These are phyloP conservation scores for Penicillium psychrofluorescens DNA, from an alignment of 495 filamentous ascomycete genomes.

Conservation along the genomic window DNA sequence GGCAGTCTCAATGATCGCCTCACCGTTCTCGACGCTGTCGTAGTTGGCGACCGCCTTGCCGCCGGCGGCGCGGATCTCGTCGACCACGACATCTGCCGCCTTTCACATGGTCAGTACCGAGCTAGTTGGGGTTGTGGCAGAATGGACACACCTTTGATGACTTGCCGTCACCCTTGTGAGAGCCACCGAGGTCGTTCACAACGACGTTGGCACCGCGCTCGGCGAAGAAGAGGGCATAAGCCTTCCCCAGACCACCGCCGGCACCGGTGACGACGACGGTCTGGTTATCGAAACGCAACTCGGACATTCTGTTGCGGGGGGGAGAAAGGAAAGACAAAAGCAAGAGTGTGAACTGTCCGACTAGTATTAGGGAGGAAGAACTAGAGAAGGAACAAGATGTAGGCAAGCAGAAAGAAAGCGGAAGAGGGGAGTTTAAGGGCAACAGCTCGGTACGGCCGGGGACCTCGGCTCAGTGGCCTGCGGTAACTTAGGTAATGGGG, in stretches of 20 bases:
- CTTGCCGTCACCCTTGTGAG: slow-evolving; percentile 89
- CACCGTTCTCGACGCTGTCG: slow-evolving; percentile 91
- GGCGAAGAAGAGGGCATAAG: slow-evolving; percentile 87
- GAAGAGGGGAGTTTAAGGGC: slow-evolving; percentile 26
- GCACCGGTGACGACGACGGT: slow-evolving; percentile 96
- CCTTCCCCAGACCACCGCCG: slow-evolving; percentile 88
- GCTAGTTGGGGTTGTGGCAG: neutral
- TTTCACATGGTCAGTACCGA: slow-evolving; percentile 26
- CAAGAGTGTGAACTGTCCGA: neutral
- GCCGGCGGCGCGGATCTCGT: slow-evolving; percentile 86
- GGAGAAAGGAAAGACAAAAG: slow-evolving; percentile 12
- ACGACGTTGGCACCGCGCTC: slow-evolving; percentile 92
- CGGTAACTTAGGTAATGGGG: slow-evolving; percentile 10
- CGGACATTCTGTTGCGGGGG: slow-evolving; percentile 50
- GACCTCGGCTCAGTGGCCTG: slow-evolving; percentile 38
- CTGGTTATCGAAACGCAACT: slow-evolving; percentile 91
- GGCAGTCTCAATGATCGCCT: slow-evolving; percentile 92
- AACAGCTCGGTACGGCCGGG: slow-evolving; percentile 30
- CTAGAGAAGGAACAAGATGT: slow-evolving; percentile 1
- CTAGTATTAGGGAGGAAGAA: slow-evolving; percentile 5
- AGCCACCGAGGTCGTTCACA: slow-evolving; percentile 92
- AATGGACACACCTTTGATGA: slow-evolving; percentile 61
- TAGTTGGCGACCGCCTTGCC: slow-evolving; percentile 98
- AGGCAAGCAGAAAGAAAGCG: slow-evolving; percentile 14
- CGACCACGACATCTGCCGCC: slow-evolving; percentile 93